These are phyloP conservation scores for Colletotrichum camelliae DNA, from an alignment of 2,329 filamentous ascomycete species.

Conservation along the genomic window DNA sequence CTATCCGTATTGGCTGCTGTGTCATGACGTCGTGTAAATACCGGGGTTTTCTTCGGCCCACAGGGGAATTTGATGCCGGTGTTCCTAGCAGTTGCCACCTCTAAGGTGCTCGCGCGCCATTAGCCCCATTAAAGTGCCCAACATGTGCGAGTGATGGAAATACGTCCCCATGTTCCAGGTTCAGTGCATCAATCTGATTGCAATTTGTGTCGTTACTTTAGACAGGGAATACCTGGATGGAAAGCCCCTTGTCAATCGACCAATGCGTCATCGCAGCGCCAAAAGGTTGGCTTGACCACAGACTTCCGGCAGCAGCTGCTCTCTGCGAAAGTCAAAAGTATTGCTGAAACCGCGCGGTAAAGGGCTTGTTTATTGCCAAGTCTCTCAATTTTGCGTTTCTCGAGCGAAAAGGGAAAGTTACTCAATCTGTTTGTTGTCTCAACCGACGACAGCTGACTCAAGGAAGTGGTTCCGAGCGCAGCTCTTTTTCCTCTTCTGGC, in stretches of 20 bases:
- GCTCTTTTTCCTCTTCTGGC: background rate
- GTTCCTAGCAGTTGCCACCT: background rate
- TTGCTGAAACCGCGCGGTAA: background rate
- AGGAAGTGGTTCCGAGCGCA: background rate
- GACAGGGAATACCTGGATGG: background rate
- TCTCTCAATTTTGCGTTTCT: background rate
- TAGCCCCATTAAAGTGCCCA: background rate
- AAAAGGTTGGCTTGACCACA: background rate
- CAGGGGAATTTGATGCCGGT: background rate
- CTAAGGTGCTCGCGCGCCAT: background rate
- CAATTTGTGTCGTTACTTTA: background rate
- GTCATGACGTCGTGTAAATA: too few relatives aligned
- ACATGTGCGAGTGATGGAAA: background rate
- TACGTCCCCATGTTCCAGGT: background rate
- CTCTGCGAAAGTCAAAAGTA: background rate
- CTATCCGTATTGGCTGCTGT: too few relatives aligned
- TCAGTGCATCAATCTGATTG: background rate
- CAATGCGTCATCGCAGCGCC: background rate
- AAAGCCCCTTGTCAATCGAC: background rate
- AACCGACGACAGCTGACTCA: background rate
- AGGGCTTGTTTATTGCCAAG: background rate
- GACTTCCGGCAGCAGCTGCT: background rate
- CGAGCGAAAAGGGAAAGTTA: background rate
- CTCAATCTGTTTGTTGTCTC: background rate
- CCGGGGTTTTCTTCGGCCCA: background rate